Base-by-base conservation (phyloP, 2,329 filamentous ascomycete species). In the Coniochaeta sp. region DNA sequence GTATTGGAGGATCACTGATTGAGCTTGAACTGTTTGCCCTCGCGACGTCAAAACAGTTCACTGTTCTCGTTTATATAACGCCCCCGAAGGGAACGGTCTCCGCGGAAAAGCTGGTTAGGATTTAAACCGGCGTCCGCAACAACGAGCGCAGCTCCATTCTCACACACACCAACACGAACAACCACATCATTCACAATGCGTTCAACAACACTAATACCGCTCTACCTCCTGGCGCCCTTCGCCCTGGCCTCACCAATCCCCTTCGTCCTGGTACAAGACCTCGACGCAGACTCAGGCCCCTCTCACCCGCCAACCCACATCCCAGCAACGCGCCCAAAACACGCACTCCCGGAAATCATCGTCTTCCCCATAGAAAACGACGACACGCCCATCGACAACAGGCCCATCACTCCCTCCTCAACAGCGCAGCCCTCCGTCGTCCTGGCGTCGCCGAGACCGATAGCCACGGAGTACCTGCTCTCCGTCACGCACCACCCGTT, bases 301-400 rank as follows among this genome's bases (percentile, higher is more conserved):
- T 12, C 33, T 38, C 38, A 52, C 24, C 33, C 54, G 5, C 40
- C 53, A 18, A 46, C 52, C 24, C 50, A 48, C 14, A 31, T 51
- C 26, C 16, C 40, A 51, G 31, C 40, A 5, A 4, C 40, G 7
- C 28, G 51, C 6, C 52, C 52, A 35, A 38, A 49, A 10, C 53
- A 53, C 22, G 35, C 51, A 3, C 18, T 51, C 12, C 51, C 53
- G 4, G 33, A 48, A 18, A 35, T 27, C 26, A 32, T 48, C 3
- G 12, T 42, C 22, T 31, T 31, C 16, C 45, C 35, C 4, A 13
- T 48, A 13, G 53, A 54, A 12, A 48, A 35, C 4, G 26, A 31
- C n/a, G 32, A 50, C n/a, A 48, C 53, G 6, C 14, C 49, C 14
- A 56, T 62, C 51, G 55, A 62, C 50, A 65, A 64, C 53, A 50